These are phyloP conservation scores for Carex kokanica DNA, from an alignment of 176 grass and related monocot genomes.

Conservation along the genomic window DNA sequence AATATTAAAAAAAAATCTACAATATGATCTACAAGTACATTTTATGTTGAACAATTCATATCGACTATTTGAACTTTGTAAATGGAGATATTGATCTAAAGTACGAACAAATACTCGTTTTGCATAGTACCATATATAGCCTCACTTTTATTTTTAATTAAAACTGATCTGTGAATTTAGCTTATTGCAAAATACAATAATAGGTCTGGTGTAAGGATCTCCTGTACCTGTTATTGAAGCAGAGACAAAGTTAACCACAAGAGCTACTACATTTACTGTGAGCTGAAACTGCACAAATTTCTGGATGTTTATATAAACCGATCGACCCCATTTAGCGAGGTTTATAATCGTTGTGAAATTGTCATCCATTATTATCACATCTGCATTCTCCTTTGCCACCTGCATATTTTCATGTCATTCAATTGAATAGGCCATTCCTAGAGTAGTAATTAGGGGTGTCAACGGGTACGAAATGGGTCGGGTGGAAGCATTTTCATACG, in stretches of 20 bases:
- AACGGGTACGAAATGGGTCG: too few species aligned
- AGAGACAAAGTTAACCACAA: conserved; percentile 86
- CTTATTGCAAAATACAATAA: background rate
- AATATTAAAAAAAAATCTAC: too few species aligned
- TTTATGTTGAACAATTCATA: too few species aligned
- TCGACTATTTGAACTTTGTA: too few species aligned
- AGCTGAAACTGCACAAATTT: conserved; percentile 98
- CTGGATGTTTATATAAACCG: conserved; percentile 96
- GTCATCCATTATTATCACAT: conserved; percentile 92
- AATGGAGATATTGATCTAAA: too few species aligned
- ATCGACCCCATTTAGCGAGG: conserved; percentile 86
- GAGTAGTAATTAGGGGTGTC: background rate
- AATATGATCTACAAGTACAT: too few species aligned
- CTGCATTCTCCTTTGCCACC: conserved; percentile 99
- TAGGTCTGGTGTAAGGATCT: background rate
- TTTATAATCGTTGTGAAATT: conserved; percentile 92
- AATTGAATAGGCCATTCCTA: background rate
- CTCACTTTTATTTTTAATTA: background rate
- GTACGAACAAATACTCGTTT: too few species aligned
- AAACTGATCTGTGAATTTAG: conserved; percentile 2
- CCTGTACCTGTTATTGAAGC: conserved; percentile 68
- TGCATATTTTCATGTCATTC: conserved; percentile 23
- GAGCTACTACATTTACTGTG: conserved; percentile 81
- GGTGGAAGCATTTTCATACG: too few species aligned
- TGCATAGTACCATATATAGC: too few species aligned